Evolutionary conservation across 805 yeast species (phyloP), one percentile per base, ranked within the genome.

Genomic region (Grigorovia transvaalensis): DNA sequence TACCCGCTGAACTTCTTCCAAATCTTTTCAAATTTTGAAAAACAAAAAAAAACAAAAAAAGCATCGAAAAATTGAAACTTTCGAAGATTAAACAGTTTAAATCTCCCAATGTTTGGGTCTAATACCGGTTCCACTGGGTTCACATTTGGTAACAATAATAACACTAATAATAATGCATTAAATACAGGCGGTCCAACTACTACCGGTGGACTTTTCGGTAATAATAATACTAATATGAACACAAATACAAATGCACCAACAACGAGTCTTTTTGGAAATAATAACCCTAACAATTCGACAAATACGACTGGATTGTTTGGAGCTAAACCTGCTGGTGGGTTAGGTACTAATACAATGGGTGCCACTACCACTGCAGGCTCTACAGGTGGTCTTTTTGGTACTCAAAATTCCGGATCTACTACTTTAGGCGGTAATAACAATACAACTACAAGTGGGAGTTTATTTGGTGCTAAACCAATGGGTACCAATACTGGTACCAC

Each of bases 251-350:
- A 54, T 5, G 45, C 51, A 29, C 51, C 51, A 0, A 35, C 53
- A 13, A 46, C 58, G 51, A 53, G 56, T 8, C 48, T 54, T 52
- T 51, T 60, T 50, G 54, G 56, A 23, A 47, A 49, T 40, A 51
- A 45, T 41, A 13, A 38, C 8, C 50, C 50, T 44, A 30, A 51
- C 30, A 30, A 35, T 7, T 23, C 51, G 11, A 27, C 51, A 50
- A 50, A 50, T 7, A 35, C 59, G 4, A 60, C 63, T 53, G 56
- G 62, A 8, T 49, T 57, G 13, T 62, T 62, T 53, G 68, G 70
- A 29, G 56, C 58, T 53, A 56, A 58, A 35, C 49, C 62, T 2
- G 50, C 58, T 9, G 44, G 52, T 27, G 44, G 50, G 9, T 59
- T 59, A 50, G 62, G 62, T 8, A 51, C 46, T 17, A 53, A 51